phyloP scores from a whole-genome alignment of 1,284 basidiomycete species.

The Ganoderma lucidum region DNA sequence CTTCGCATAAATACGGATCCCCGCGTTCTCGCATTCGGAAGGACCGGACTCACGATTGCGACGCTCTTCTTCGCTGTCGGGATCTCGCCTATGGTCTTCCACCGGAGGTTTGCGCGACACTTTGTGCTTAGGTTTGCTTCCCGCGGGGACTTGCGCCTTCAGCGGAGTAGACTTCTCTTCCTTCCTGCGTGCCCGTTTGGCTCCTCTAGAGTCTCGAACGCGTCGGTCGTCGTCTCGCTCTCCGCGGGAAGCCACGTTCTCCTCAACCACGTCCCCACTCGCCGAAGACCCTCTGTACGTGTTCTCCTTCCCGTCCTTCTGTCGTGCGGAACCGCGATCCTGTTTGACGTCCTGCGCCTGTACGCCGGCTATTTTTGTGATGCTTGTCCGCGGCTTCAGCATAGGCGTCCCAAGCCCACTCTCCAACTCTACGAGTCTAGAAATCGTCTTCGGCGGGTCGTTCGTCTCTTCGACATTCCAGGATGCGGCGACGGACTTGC shows the following conservation, averaged over 20 bases:
- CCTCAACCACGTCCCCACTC: neutral
- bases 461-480: conserved; percentile 36
- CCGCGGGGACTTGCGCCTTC: neutral
- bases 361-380: neutral
- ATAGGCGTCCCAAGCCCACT: conserved; percentile 65
- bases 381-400: conserved; percentile 54
- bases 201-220: neutral
- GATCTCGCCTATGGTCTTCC: neutral
- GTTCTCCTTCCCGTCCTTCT: neutral
- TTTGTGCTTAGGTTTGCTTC: conserved; percentile 8
- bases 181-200: neutral
- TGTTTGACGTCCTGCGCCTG: neutral
- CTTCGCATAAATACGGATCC: neutral
- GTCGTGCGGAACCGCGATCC: too few species aligned
- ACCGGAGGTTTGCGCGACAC: neutral
- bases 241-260: too few species aligned
- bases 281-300: neutral
- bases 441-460: conserved; percentile 7
- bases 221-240: neutral
- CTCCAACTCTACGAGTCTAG: conserved; percentile 23
- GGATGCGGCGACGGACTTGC: conserved; percentile 41
- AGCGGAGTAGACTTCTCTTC: neutral
- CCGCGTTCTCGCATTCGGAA: neutral
- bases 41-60: neutral
- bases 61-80: conserved; percentile 18